Base-by-base conservation (phyloP, 306 rosid species). In the Dryas octopetala region DNA sequence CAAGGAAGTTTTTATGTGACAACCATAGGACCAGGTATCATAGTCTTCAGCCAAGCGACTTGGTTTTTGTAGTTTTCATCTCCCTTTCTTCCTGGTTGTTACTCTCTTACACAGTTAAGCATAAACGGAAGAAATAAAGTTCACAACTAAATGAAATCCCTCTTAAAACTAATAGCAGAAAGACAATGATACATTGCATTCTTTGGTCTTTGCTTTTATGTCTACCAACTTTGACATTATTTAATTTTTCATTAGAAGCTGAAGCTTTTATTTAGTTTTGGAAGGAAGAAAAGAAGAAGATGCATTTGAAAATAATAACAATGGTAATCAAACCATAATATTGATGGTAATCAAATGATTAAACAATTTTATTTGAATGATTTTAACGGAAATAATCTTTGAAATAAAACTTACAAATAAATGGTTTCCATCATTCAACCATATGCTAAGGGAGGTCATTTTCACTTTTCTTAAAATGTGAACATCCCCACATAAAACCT, bases 1-100 rank as follows among this genome's bases (percentile, higher is more conserved):
- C 80, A 78, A 81, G 68, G 60, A 32, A 73, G 13, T n/a, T 80
- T 80, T 48, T 73, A 5, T 76, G 83, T 66, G 83, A 74, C 70
- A 10, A 44, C 10, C 9, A 71, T 73, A 79, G 79, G 81, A 10
- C 86, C 88, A 65, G 23, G 79, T 71, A 45, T 45, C 71, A 67
- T 26, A 69, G 50, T 49, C 71, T n/a, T 19, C 44, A n/a, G 40
- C 70, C 74, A 66, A 59, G 43, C 16, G 43, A 54, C 61, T 52
- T 19, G 41, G 40, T 32, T 32, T 32, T 32, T 32, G 38, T 32
- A 1, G 38, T 32, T 32, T 32, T n/a, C 69, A 12, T 17, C 51
- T 61, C 53, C 10, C 23, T n/a, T 12, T 4, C 5, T 59, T 2
- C 4, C 7, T 45, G 0, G 10, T 50, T 5, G 45, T 32, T 32